Evolutionary conservation across 2,329 filamentous ascomycete species (phyloP).

Genomic region (Epichloe typhina): DNA sequence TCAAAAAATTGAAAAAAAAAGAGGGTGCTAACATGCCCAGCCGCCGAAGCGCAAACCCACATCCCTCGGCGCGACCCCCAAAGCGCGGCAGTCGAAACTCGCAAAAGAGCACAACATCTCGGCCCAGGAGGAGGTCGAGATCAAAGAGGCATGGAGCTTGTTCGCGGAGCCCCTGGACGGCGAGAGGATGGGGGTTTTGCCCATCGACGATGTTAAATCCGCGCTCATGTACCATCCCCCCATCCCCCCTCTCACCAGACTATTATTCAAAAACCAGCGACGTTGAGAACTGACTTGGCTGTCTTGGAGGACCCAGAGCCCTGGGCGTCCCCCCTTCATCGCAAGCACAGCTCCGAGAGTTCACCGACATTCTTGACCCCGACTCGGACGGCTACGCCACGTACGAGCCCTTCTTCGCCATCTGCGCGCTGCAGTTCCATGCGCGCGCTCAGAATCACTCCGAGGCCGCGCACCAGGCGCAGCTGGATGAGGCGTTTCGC

Average conservation of each 20-base stretch:
- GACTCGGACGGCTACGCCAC: constrained; percentile 63
- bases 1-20: background rate
- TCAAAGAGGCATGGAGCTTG: constrained; percentile 76
- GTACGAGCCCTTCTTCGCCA: constrained; percentile 72
- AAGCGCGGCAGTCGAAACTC: constrained; percentile 63
- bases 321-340: constrained; percentile 58
- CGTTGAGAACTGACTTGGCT: background rate
- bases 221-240: constrained; percentile 70
- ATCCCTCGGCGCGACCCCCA: constrained; percentile 17
- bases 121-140: constrained; percentile 75
- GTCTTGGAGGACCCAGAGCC: constrained; percentile 41
- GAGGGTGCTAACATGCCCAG: constrained; percentile 15
- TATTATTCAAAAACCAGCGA: background rate
- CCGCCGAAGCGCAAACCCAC: constrained; percentile 40
- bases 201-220: constrained; percentile 53
- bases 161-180: constrained; percentile 61
- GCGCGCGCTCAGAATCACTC: constrained; percentile 36
- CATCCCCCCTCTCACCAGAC: too few species aligned
- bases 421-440: constrained; percentile 78
- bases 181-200: constrained; percentile 60
- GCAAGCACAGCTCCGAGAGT: constrained; percentile 57
- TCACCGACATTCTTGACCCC: constrained; percentile 72
- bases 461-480: constrained; percentile 42
- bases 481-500: constrained; percentile 70
- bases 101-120: constrained; percentile 89